Evolutionary conservation across 2,329 filamentous ascomycete genomes (phyloP).

Genomic region (Paraconiothyrium sp.): DNA sequence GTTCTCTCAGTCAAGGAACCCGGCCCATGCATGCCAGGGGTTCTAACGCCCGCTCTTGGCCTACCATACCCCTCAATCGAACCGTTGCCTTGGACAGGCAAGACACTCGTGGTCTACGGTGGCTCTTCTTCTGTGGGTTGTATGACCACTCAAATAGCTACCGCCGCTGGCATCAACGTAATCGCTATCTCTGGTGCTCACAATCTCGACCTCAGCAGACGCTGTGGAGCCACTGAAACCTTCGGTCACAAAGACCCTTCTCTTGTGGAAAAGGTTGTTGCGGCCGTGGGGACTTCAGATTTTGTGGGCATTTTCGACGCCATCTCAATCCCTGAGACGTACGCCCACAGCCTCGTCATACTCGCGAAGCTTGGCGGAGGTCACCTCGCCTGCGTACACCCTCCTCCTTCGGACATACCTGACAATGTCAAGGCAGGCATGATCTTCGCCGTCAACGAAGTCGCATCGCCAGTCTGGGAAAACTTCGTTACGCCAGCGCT

Average conservation of each 20-base stretch:
- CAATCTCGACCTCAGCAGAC: conserved; percentile 32
- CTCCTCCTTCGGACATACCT: conserved; percentile 41
- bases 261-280: conserved; percentile 49
- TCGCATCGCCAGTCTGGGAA: conserved; percentile 36
- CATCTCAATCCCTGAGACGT: conserved; percentile 34
- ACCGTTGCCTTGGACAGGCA: conserved; percentile 31
- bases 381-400: conserved; percentile 50
- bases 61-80: conserved; percentile 50
- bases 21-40: conserved; percentile 30
- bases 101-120: conserved; percentile 59
- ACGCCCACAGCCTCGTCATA: conserved; percentile 32
- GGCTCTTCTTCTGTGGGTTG: conserved; percentile 55
- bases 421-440: conserved; percentile 46
- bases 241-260: conserved; percentile 38
- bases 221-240: conserved; percentile 34
- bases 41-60: conserved; percentile 42
- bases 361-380: conserved; percentile 42
- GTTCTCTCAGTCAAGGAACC: conserved; percentile 49
- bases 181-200: conserved; percentile 46
- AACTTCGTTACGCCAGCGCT: conserved; percentile 38
- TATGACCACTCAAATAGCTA: conserved; percentile 54
- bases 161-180: conserved; percentile 51
- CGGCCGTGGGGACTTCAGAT: conserved; percentile 43
- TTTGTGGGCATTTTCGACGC: conserved; percentile 55
- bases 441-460: conserved; percentile 35